These are phyloP conservation scores for Bombardia bombarda DNA, from an alignment of 495 filamentous ascomycete species.

Conservation along the genomic window DNA sequence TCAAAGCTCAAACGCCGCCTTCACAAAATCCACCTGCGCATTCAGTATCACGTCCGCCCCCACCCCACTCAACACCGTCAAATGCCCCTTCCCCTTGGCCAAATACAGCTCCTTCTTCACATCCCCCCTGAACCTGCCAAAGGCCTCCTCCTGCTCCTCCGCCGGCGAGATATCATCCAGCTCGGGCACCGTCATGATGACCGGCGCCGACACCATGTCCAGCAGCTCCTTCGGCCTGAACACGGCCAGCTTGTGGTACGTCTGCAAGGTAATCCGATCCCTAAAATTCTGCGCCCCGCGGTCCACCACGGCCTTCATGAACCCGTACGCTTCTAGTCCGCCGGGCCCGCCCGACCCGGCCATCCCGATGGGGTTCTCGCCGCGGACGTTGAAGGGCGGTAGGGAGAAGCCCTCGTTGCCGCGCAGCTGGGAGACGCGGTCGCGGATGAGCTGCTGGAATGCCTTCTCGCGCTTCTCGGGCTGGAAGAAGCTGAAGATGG, in stretches of 20 bases:
- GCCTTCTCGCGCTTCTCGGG: background rate
- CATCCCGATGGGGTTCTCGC: background rate
- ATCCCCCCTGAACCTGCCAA: background rate
- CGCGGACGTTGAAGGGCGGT: background rate
- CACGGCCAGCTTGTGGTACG: background rate
- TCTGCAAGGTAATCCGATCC: background rate
- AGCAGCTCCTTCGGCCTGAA: background rate
- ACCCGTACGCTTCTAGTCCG: background rate
- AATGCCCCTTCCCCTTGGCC: background rate
- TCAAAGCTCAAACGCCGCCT: no score
- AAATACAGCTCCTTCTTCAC: background rate
- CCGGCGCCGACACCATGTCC: background rate
- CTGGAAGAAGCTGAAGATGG: background rate
- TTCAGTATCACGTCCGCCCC: background rate
- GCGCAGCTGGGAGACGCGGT: conserved; percentile 3
- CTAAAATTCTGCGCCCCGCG: background rate
- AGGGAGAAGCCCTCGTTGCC: background rate
- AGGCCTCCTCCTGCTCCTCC: background rate
- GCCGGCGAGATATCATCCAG: background rate
- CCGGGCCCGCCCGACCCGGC: background rate
- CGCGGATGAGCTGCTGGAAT: background rate
- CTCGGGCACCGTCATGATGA: background rate
- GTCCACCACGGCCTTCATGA: background rate
- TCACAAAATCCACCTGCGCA: no score
- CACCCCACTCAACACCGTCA: background rate